Conservation (phyloP, 306 rosid genomes). For the Oemleria cerasiformis region DNA sequence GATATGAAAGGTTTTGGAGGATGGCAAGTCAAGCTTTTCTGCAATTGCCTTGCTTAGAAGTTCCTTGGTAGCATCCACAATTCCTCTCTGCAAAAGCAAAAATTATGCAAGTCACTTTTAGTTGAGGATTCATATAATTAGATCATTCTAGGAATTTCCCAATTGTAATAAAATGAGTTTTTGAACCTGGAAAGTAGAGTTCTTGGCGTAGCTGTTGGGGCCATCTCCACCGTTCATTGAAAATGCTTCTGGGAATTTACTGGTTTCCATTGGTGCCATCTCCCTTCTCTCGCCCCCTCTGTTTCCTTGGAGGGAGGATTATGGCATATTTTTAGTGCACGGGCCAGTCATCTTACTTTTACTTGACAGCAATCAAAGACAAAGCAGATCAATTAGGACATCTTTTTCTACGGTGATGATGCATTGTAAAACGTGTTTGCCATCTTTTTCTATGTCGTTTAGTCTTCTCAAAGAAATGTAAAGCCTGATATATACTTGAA, state of each 20-base stretch:
- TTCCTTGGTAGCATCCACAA: slow-evolving; percentile 1
- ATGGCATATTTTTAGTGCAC: neutral
- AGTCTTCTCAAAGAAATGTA: neutral
- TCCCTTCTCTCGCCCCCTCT: neutral
- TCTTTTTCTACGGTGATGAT: neutral
- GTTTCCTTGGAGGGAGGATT: neutral
- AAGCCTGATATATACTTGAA: neutral
- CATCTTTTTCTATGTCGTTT: neutral
- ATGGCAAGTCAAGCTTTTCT: slow-evolving; percentile 21
- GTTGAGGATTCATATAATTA: neutral
- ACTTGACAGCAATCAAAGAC: neutral
- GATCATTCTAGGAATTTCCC: too few species aligned
- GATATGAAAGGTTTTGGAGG: slow-evolving; percentile 15
- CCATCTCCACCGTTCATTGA: slow-evolving; percentile 44
- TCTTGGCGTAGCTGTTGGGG: slow-evolving; percentile 39
- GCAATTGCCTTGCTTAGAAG: slow-evolving; percentile 15
- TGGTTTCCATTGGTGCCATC: neutral
- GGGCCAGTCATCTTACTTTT: neutral
- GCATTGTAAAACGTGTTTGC: neutral
- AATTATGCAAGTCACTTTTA: slow-evolving; percentile 1
- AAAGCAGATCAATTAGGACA: neutral
- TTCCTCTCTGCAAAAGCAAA: slow-evolving; percentile 8
- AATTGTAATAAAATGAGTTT: neutral
- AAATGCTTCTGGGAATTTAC: slow-evolving; percentile 1
- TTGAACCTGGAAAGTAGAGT: slow-evolving; percentile 30